A percentile compares a stretch with the other conserved stretches of the same genome.
These are phyloP conservation scores for Cicer arietinum DNA, from an alignment of 306 rosid genomes.

Conservation along the genomic window DNA sequence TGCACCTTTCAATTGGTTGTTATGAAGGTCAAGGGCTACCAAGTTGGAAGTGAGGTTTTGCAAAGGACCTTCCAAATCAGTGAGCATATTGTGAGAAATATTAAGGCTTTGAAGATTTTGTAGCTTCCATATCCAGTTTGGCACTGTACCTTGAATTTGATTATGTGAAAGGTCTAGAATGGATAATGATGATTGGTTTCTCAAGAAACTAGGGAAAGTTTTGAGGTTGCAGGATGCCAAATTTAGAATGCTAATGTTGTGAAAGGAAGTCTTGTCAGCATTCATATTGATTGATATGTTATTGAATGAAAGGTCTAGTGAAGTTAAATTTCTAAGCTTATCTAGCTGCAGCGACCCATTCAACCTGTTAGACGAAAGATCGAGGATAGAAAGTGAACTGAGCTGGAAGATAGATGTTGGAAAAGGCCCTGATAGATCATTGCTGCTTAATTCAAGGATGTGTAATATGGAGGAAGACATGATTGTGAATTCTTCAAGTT, in stretches of 20 bases:
- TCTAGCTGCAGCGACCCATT: slow-evolving; percentile 41
- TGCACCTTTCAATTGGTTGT: slow-evolving; percentile 51
- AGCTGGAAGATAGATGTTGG: slow-evolving; percentile 50
- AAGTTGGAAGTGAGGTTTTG: slow-evolving; percentile 10
- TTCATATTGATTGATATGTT: slow-evolving; percentile 35
- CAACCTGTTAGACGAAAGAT: slow-evolving; percentile 64
- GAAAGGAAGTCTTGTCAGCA: slow-evolving; percentile 1
- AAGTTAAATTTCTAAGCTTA: slow-evolving; percentile 46
- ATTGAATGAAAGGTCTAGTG: slow-evolving; percentile 67
- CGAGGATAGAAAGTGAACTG: slow-evolving; percentile 41
- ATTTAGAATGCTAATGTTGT: slow-evolving; percentile 37
- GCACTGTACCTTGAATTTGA: slow-evolving; percentile 51
- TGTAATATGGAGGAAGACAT: slow-evolving; percentile 39
- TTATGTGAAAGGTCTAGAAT: slow-evolving; percentile 60
- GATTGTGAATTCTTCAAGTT: slow-evolving; percentile 6
- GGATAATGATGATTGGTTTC: slow-evolving; percentile 42
- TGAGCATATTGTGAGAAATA: slow-evolving; percentile 59
- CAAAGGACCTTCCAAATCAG: slow-evolving; percentile 39
- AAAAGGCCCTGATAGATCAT: slow-evolving; percentile 56
- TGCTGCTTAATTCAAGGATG: slow-evolving; percentile 58
- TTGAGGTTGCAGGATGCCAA: slow-evolving; percentile 55
- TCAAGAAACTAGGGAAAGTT: slow-evolving; percentile 54
- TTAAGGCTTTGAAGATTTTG: slow-evolving; percentile 43
- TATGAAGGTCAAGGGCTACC: slow-evolving; percentile 50
- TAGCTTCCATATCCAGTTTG: slow-evolving; percentile 68